These are phyloP conservation scores for Didymella pomorum DNA, from an alignment of 2,329 filamentous ascomycete genomes.

Conservation along the genomic window DNA sequence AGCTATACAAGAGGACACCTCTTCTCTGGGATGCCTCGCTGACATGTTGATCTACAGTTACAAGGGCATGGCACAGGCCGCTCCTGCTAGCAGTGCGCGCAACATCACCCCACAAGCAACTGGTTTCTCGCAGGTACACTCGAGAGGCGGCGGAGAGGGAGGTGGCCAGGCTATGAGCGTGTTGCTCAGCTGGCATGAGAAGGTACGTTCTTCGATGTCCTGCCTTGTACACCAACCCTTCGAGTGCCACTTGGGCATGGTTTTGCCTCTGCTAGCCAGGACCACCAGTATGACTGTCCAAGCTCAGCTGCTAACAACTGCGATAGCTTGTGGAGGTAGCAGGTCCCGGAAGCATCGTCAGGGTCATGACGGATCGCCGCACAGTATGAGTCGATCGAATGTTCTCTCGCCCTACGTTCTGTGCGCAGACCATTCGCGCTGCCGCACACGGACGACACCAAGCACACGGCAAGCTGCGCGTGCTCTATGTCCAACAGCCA, in stretches of 20 bases:
- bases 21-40: not conserved
- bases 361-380: conserved; percentile 95
- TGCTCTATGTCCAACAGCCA: not conserved
- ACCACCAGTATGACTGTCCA: not conserved
- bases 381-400: conserved; percentile 68
- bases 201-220: conserved; percentile 57
- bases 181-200: conserved; percentile 97
- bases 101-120: conserved; percentile 77
- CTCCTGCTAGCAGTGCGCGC: conserved; percentile 40
- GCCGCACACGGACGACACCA: conserved; percentile 1
- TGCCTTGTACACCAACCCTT: not conserved
- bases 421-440: conserved; percentile 9
- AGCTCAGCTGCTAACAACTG: conserved; percentile 8
- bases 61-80: conserved; percentile 78
- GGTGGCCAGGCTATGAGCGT: conserved; percentile 94
- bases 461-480: conserved; percentile 1
- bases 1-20: not conserved
- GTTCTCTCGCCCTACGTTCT: not conserved
- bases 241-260: not conserved
- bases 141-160: conserved; percentile 68
- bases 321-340: conserved; percentile 83
- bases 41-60: conserved; percentile 63
- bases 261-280: not conserved
- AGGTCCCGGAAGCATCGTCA: conserved; percentile 85
- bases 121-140: conserved; percentile 83